Conservation (phyloP, 352 stramenopile genomes). For the Phytophthora hibernalis region DNA sequence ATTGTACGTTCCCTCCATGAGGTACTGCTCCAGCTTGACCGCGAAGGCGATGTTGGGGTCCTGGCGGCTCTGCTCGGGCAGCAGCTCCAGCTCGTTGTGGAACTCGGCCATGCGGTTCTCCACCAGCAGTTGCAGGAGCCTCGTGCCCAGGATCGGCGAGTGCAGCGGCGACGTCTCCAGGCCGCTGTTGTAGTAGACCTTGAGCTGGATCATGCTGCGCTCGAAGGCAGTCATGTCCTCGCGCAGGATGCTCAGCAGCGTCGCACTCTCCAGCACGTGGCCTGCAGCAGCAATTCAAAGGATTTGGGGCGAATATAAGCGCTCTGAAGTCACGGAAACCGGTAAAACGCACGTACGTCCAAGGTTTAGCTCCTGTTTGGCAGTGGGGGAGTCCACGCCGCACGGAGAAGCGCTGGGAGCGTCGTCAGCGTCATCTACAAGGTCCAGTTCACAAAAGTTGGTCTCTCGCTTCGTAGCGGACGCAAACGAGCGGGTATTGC, state of each 20-base stretch:
- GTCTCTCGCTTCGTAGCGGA: neutral
- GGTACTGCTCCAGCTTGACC: conserved; percentile 92
- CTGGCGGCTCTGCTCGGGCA: conserved; percentile 82
- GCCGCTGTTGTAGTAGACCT: conserved; percentile 82
- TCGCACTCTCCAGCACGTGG: conserved; percentile 91
- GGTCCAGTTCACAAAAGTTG: neutral
- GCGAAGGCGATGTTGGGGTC: conserved; percentile 90
- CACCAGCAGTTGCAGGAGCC: conserved; percentile 90
- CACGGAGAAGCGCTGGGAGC: conserved; percentile 88
- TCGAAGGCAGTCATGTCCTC: conserved; percentile 90
- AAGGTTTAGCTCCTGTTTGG: conserved; percentile 72
- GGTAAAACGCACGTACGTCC: conserved; percentile 57
- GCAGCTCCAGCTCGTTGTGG: conserved; percentile 93
- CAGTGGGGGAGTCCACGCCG: conserved; percentile 52
- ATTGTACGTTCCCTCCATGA: conserved; percentile 95
- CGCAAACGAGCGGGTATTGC: neutral
- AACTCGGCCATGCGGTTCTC: conserved; percentile 95
- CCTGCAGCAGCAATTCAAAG: conserved; percentile 31
- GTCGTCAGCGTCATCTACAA: conserved; percentile 84
- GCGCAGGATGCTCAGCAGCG: conserved; percentile 85
- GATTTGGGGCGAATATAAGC: neutral
- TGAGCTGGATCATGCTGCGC: conserved; percentile 90
- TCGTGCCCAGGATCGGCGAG: conserved; percentile 89
- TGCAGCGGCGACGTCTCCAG: conserved; percentile 74
- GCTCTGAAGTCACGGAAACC: neutral